These are phyloP conservation scores for Penicillium herquei DNA, from an alignment of 495 filamentous ascomycete species.

Conservation along the genomic window DNA sequence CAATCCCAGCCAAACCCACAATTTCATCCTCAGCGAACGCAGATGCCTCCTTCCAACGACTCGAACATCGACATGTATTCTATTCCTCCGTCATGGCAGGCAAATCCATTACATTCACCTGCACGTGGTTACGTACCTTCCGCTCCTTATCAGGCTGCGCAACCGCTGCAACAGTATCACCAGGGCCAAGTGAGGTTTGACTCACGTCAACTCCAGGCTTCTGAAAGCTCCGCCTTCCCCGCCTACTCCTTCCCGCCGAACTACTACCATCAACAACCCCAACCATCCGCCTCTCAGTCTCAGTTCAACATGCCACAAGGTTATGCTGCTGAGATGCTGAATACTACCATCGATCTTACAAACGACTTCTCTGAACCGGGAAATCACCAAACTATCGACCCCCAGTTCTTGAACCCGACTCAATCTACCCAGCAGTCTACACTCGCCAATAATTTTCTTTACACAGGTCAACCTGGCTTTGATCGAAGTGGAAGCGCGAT, in stretches of 20 bases:
- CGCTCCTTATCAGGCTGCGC: constrained; percentile 29
- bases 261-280: constrained; percentile 33
- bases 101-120: constrained; percentile 31
- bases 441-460: constrained; percentile 30
- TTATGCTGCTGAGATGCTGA: constrained; percentile 25
- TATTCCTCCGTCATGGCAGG: constrained; percentile 38
- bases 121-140: constrained; percentile 26
- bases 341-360: constrained; percentile 32
- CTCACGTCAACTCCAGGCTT: constrained; percentile 25
- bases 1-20: not conserved
- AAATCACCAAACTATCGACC: constrained; percentile 39
- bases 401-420: constrained; percentile 34
- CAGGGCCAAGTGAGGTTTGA: constrained; percentile 39
- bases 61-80: constrained; percentile 36
- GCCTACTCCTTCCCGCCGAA: constrained; percentile 31
- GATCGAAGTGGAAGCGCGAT: constrained; percentile 16
- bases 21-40: constrained; percentile 26
- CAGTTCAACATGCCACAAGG: constrained; percentile 27
- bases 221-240: constrained; percentile 36
- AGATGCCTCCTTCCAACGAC: constrained; percentile 24
- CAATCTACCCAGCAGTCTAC: constrained; percentile 15
- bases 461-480: constrained; percentile 28
- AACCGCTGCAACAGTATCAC: constrained; percentile 36
- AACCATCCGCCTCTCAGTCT: constrained; percentile 16
- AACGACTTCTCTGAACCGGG: constrained; percentile 30